Conservation (phyloP, 208 protist genomes). For the Wallacemonas collosoma region DNA sequence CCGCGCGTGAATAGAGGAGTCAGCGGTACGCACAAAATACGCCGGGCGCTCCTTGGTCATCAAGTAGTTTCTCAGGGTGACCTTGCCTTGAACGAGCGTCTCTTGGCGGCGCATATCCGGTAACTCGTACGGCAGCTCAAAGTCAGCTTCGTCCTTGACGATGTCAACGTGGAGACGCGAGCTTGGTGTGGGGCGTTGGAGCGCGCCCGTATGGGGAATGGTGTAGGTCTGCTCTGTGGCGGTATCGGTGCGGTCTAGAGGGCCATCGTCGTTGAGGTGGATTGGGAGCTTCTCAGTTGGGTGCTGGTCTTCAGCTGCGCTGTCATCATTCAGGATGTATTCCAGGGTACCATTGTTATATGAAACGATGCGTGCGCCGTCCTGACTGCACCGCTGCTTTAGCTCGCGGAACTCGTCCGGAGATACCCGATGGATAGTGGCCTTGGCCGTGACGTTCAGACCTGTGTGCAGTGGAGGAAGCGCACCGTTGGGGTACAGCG, state of each 20-base stretch:
- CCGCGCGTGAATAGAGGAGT: constrained; percentile 32
- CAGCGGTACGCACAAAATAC: constrained; percentile 29
- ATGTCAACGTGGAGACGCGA: constrained; percentile 5
- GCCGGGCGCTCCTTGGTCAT: constrained; percentile 25
- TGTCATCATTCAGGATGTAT: constrained; percentile 18
- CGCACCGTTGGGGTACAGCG: constrained; percentile 52
- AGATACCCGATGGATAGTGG: constrained; percentile 61
- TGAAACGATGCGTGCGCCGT: constrained; percentile 1
- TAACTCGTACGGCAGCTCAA: constrained; percentile 69
- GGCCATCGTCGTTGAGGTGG: not conserved
- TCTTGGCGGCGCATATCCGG: constrained; percentile 37
- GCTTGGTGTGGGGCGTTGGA: constrained; percentile 1
- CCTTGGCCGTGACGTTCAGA: constrained; percentile 64
- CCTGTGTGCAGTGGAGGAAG: constrained; percentile 35
- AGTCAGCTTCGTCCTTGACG: constrained; percentile 22
- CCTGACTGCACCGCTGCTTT: constrained; percentile 1
- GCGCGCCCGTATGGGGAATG: constrained; percentile 2
- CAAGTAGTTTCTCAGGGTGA: constrained; percentile 19
- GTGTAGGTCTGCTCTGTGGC: not conserved
- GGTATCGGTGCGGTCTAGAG: not conserved
- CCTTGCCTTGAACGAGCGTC: constrained; percentile 12
- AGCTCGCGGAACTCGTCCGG: not conserved
- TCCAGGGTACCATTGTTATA: not conserved
- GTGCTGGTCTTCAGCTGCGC: constrained; percentile 1
- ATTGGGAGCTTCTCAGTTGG: not conserved